Base-by-base conservation (phyloP, 345 rosid genomes). In the Linum tenue region DNA sequence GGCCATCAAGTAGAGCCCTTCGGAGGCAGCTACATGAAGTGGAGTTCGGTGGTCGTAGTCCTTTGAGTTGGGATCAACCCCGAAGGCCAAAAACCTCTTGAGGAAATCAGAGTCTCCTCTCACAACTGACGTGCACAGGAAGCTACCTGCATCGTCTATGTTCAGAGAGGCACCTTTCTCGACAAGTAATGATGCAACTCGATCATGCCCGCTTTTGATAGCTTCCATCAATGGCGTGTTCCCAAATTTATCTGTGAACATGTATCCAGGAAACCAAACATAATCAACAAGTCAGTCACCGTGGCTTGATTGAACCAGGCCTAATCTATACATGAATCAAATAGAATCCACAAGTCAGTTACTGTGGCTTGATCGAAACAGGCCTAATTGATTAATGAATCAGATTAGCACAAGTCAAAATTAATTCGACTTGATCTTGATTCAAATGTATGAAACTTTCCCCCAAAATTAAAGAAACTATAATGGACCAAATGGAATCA, bases 11-110 rank as follows among this genome's bases (percentile, higher is more conserved):
- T 66, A 77, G 66, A 85, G 72, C 36, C 96, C 99, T 79, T 91
- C 95, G 42, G 99, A 88, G 64, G 92, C 86, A 60, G 97, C 97
- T 7, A 89, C 72, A 69, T 95, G 97, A 76, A 95, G 97, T 11
- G 97, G 91, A 8, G 97, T 91, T 69, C 95, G 81, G 37, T 85
- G 95, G 67, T 94, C 91, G 56, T 90, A 94, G 76, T 94, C 96
- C 74, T 73, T 85, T 42, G 87, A 78, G 80, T 94, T 88, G 2
- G 99, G 97, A 65, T 95, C 85, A 31, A 87, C 67, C 37, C 97
- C 96, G 66, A 68, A 69, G 59, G 85, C 76, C 65, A 95, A 77
- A 73, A 91, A 35, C 69, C 92, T 88, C 77, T 63, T 88, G 42
- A 91, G 81, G 73, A 84, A 79, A 59, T 95, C 95, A 0, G 87